A percentile compares a stretch with the other conserved stretches of the same genome.
phyloP scores from a whole-genome alignment of 2,329 filamentous ascomycete species.

The Neurospora crassa region DNA sequence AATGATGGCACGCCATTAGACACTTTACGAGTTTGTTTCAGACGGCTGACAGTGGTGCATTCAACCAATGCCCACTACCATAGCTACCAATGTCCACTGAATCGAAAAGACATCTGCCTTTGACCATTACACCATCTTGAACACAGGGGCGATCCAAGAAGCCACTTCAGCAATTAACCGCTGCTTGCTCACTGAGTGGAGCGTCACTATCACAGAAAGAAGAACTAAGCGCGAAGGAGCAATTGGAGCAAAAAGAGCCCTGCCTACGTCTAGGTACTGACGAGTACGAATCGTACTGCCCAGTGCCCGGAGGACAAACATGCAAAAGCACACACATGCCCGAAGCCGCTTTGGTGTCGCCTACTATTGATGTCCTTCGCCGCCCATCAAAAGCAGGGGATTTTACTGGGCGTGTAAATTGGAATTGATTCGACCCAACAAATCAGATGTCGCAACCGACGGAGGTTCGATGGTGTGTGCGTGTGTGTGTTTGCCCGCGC shows the following conservation, averaged over 20 bases:
- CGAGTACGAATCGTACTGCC: neutral
- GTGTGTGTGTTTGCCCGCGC: neutral
- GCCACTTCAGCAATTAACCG: neutral
- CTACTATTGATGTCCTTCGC: neutral
- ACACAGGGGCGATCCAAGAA: neutral
- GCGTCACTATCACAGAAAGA: neutral
- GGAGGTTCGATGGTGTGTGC: neutral
- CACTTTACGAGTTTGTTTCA: neutral
- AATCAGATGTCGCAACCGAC: neutral
- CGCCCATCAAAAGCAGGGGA: neutral
- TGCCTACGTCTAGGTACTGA: neutral
- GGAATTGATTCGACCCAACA: neutral
- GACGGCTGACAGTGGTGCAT: neutral
- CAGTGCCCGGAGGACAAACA: neutral
- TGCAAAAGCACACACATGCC: neutral
- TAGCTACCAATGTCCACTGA: neutral
- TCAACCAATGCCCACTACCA: neutral
- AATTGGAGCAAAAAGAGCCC: neutral
- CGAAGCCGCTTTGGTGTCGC: neutral
- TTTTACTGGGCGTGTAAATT: neutral
- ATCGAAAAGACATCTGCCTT: neutral
- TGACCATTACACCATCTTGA: too few relatives aligned
- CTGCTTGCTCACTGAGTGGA: neutral
- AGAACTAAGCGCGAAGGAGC: neutral
- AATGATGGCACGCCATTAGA: neutral